Conservation (phyloP, 192 early-diverging fungal genomes). For the Backusella parvicylindrica region DNA sequence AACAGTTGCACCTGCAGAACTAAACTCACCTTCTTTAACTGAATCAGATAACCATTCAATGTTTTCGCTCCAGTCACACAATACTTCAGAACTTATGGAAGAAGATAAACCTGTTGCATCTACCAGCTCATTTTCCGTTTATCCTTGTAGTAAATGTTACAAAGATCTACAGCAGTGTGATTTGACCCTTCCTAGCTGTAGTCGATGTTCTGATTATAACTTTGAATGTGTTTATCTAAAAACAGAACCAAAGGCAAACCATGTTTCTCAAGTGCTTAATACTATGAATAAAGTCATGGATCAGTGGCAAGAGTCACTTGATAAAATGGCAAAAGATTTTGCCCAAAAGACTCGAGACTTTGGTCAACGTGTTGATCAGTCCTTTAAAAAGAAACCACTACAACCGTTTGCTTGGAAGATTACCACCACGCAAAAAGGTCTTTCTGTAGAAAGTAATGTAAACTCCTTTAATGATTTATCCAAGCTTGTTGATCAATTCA, state of each 20-base stretch:
- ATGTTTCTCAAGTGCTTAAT: slow-evolving; percentile 37
- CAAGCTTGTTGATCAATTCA: slow-evolving; percentile 38
- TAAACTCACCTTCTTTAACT: background rate
- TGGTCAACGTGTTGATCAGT: slow-evolving; percentile 20
- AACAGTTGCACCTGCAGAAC: background rate
- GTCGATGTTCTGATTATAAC: slow-evolving; percentile 23
- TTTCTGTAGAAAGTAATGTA: slow-evolving; percentile 37
- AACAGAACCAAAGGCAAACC: slow-evolving; percentile 37
- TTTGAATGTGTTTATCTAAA: slow-evolving; percentile 32
- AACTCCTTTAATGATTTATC: slow-evolving; percentile 37
- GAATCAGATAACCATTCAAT: background rate
- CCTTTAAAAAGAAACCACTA: slow-evolving; percentile 28
- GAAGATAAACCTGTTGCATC: slow-evolving; percentile 10
- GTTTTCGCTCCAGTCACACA: background rate
- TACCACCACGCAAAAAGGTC: slow-evolving; percentile 32
- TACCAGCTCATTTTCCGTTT: slow-evolving; percentile 29
- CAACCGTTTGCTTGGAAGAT: slow-evolving; percentile 40
- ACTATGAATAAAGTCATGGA: slow-evolving; percentile 43
- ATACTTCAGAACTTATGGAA: background rate
- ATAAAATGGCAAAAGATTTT: slow-evolving; percentile 41
- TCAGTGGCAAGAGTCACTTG: slow-evolving; percentile 41
- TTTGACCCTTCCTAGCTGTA: slow-evolving; percentile 30
- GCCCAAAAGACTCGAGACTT: slow-evolving; percentile 38
- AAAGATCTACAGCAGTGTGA: slow-evolving; percentile 40
- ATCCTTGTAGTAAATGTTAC: slow-evolving; percentile 38